phyloP scores from a whole-genome alignment of 164 flowering plant genomes.

The Houttuynia cordata region DNA sequence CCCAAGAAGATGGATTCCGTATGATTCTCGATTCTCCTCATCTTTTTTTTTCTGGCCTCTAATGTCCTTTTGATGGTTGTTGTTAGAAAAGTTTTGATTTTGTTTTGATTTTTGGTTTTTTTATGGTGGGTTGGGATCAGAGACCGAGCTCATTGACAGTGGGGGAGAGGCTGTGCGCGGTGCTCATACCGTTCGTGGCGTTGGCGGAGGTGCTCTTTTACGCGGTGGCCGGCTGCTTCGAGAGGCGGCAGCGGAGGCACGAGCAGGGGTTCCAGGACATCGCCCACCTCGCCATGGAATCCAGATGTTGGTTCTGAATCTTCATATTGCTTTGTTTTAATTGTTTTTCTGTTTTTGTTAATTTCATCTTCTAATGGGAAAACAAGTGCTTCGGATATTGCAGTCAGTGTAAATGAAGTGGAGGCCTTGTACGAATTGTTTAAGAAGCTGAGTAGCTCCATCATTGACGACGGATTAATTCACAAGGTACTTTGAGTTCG shows the following conservation, averaged over 20 bases:
- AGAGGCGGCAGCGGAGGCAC: slow-evolving; percentile 3
- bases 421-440: slow-evolving; percentile 62
- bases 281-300: slow-evolving; percentile 20
- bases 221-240: slow-evolving; percentile 25
- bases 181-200: slow-evolving; percentile 19
- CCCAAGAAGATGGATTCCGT: no score
- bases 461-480: slow-evolving; percentile 59
- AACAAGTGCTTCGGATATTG: no score
- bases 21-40: no score
- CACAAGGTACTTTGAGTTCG: slow-evolving; percentile 28
- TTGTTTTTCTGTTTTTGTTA: background rate
- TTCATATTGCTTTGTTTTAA: background rate
- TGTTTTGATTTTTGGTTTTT: no score
- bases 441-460: slow-evolving; percentile 60
- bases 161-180: slow-evolving; percentile 26
- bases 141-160: slow-evolving; percentile 18
- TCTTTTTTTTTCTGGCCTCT: no score
- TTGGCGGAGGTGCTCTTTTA: slow-evolving; percentile 18
- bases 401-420: slow-evolving; percentile 67
- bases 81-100: no score
- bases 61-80: no score
- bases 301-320: slow-evolving; percentile 21
- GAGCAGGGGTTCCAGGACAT: slow-evolving; percentile 12
- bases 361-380: background rate
- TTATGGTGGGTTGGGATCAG: no score